These are phyloP conservation scores for Castanea mollissima DNA, from an alignment of 306 rosid species.

Conservation along the genomic window DNA sequence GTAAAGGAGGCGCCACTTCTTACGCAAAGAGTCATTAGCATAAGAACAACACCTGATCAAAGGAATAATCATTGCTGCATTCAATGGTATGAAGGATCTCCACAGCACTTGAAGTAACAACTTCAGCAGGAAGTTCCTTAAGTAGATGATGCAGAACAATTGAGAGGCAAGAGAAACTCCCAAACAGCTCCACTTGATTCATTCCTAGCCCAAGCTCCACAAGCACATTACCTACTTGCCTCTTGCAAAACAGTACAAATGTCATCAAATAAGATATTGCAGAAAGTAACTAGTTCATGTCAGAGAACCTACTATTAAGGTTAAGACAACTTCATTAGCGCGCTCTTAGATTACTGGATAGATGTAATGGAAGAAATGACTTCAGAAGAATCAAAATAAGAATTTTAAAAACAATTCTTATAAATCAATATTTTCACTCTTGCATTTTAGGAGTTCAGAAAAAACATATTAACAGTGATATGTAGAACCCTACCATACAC, in stretches of 20 bases:
- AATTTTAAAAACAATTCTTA: background rate
- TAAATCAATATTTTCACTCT: background rate
- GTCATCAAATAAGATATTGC: background rate
- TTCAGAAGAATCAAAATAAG: background rate
- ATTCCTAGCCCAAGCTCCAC: slow-evolving; percentile 68
- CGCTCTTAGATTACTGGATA: slow-evolving; percentile 3
- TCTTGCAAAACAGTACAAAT: slow-evolving; percentile 38
- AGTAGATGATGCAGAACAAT: slow-evolving; percentile 83
- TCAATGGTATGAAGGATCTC: slow-evolving; percentile 75
- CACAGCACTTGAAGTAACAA: slow-evolving; percentile 50
- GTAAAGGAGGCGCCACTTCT: slow-evolving; percentile 7
- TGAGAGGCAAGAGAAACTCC: slow-evolving; percentile 57
- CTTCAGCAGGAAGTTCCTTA: slow-evolving; percentile 76
- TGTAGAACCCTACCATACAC: slow-evolving; percentile 6
- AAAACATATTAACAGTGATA: slow-evolving; percentile 12
- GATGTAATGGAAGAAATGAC: slow-evolving; percentile 3
- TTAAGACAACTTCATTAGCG: slow-evolving; percentile 14
- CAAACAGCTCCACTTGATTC: slow-evolving; percentile 48
- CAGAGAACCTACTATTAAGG: background rate
- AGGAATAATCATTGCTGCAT: slow-evolving; percentile 65
- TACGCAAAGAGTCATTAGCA: slow-evolving; percentile 16
- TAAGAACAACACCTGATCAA: slow-evolving; percentile 60
- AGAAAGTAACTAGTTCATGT: slow-evolving; percentile 1
- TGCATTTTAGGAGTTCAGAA: background rate
- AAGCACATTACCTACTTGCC: slow-evolving; percentile 48